Evolutionary conservation across 1,284 basidiomycete genomes (phyloP).

Genomic region (Megacollybia platyphylla): DNA sequence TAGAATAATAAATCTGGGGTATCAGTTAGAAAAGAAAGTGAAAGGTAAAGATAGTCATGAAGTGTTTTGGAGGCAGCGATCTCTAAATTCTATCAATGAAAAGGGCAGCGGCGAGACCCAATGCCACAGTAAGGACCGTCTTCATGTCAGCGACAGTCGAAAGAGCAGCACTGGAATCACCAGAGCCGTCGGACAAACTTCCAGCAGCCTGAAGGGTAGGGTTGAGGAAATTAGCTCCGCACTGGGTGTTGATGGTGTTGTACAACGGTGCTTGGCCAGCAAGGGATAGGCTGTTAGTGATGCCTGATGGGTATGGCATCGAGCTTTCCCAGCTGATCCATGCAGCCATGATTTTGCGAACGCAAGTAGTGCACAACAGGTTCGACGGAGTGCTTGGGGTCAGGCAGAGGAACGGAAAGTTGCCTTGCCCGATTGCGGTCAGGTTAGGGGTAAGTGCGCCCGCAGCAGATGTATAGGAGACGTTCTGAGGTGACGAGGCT

Average conservation of each 20-base stretch:
- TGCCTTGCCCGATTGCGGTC: constrained; percentile 47
- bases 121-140: not conserved
- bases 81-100: not conserved
- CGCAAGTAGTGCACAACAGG: constrained; percentile 72
- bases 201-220: constrained; percentile 58
- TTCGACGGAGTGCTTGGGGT: constrained; percentile 31
- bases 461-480: not conserved
- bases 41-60: not conserved
- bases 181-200: constrained; percentile 19
- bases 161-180: not conserved
- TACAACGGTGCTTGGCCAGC: constrained; percentile 56
- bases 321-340: constrained; percentile 69
- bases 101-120: not conserved
- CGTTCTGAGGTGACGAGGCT: constrained; percentile 1
- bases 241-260: constrained; percentile 40
- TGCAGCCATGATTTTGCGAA: constrained; percentile 56
- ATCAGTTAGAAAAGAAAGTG: not conserved
- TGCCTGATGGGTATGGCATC: constrained; percentile 63
- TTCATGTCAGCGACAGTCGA: not conserved
- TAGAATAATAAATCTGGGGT: not conserved
- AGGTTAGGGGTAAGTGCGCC: constrained; percentile 42
- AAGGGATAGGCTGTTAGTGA: constrained; percentile 53
- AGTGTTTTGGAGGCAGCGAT: not conserved
- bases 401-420: constrained; percentile 76
- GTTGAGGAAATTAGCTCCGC: constrained; percentile 50